These are phyloP conservation scores for Verbascum thapsus DNA, from an alignment of 257 asterid species.

Conservation along the genomic window DNA sequence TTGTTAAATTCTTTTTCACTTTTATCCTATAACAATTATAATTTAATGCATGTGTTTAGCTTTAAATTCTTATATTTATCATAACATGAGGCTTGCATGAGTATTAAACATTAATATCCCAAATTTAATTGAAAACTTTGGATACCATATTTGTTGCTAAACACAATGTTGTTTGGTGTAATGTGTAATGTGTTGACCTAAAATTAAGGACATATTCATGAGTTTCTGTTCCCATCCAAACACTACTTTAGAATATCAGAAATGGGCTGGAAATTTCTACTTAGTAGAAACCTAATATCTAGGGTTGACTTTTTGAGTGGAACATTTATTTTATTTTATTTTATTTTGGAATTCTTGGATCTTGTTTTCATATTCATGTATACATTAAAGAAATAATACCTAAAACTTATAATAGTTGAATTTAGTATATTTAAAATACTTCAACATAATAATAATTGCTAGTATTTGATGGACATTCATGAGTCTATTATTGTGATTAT, in stretches of 20 bases:
- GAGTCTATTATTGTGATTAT: too few relatives aligned
- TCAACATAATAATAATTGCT: too few relatives aligned
- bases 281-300: slow-evolving; percentile 41
- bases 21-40: neutral
- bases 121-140: slow-evolving; percentile 24
- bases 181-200: slow-evolving; percentile 47
- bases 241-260: neutral
- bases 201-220: slow-evolving; percentile 26
- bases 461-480: too few relatives aligned
- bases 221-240: slow-evolving; percentile 44
- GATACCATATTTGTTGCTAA: slow-evolving; percentile 37
- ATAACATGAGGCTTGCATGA: neutral
- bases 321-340: too few relatives aligned
- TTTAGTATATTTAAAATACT: too few relatives aligned
- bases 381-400: neutral
- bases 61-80: too few relatives aligned
- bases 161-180: slow-evolving; percentile 48
- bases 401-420: too few relatives aligned
- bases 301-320: slow-evolving; percentile 57
- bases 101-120: neutral
- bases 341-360: slow-evolving; percentile 51
- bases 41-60: too few relatives aligned
- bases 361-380: slow-evolving; percentile 34
- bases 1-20: neutral
- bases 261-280: slow-evolving; percentile 37